phyloP scores from a whole-genome alignment of 306 rosid species.

The Acacia acuminata region DNA sequence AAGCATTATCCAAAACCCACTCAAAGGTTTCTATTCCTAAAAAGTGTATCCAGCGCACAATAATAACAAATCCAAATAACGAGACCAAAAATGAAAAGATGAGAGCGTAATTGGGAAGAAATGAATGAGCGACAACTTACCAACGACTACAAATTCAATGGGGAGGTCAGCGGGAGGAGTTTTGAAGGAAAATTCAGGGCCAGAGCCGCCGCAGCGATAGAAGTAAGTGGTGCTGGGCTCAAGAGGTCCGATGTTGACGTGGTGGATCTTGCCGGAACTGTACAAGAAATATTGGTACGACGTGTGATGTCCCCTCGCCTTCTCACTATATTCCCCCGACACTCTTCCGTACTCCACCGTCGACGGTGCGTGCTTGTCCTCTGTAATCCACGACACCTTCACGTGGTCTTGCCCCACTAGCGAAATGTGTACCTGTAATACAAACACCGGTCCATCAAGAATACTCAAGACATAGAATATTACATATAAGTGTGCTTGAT shows the following conservation, averaged over 20 bases:
- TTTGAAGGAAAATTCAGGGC: constrained; percentile 55
- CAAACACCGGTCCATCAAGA: neutral
- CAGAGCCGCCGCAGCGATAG: constrained; percentile 28
- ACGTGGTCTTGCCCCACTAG: constrained; percentile 55
- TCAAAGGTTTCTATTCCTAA: neutral
- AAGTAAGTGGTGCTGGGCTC: constrained; percentile 23
- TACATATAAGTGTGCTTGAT: neutral
- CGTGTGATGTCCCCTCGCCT: constrained; percentile 33
- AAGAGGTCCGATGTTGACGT: constrained; percentile 38
- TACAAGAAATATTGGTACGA: constrained; percentile 32
- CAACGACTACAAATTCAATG: constrained; percentile 56
- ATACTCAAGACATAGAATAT: neutral
- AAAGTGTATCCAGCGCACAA: neutral
- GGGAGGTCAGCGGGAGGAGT: constrained; percentile 61
- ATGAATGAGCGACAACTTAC: constrained; percentile 35
- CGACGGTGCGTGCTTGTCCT: constrained; percentile 39
- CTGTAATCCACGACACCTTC: constrained; percentile 70
- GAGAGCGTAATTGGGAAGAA: neutral
- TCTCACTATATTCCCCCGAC: constrained; percentile 30
- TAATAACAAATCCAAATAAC: neutral
- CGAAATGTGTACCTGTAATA: constrained; percentile 61
- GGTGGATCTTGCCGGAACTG: constrained; percentile 34
- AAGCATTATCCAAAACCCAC: constrained; percentile 23
- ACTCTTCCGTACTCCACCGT: constrained; percentile 33
- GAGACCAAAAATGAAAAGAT: neutral